A percentile compares a stretch with the other conserved stretches of the same genome.
phyloP scores from a whole-genome alignment of 2,329 filamentous ascomycete genomes.

The Sporothrix schenckii region DNA sequence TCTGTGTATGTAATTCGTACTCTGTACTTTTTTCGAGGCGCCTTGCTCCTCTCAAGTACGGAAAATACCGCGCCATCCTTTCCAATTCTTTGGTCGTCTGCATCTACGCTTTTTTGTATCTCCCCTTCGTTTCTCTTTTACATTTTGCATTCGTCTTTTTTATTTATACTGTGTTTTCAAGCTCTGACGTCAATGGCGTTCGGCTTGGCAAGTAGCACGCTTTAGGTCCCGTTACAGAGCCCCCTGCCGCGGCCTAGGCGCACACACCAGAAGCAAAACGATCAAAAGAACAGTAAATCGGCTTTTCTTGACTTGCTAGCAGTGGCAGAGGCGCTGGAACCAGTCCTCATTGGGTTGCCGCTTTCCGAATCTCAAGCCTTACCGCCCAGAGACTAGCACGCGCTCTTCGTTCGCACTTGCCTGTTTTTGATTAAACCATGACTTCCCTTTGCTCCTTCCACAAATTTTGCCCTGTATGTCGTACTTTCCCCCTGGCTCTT shows the following conservation, averaged over 20 bases:
- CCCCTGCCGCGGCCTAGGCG: neutral
- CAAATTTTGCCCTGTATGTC: neutral
- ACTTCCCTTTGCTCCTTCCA: neutral
- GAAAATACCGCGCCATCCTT: too few relatives aligned
- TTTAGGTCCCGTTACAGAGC: constrained; percentile 20
- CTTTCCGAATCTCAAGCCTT: constrained; percentile 10
- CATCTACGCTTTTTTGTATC: neutral
- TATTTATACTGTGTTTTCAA: neutral
- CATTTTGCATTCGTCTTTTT: neutral
- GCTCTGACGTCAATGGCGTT: constrained; percentile 27
- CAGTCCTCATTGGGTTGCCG: constrained; percentile 3
- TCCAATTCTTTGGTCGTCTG: neutral
- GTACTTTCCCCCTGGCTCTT: neutral
- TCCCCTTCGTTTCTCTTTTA: neutral
- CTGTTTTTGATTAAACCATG: constrained; percentile 22
- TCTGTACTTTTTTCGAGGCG: too few relatives aligned
- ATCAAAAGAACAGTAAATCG: neutral
- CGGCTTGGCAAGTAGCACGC: constrained; percentile 15
- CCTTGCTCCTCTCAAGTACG: too few relatives aligned
- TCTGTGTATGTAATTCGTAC: neutral
- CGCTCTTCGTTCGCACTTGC: constrained; percentile 1
- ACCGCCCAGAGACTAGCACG: constrained; percentile 14
- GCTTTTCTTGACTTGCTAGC: neutral
- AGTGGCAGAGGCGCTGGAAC: constrained; percentile 14
- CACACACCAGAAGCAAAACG: neutral